Conservation (phyloP, 345 rosid genomes). For the Cardamine chenopodiifolia region DNA sequence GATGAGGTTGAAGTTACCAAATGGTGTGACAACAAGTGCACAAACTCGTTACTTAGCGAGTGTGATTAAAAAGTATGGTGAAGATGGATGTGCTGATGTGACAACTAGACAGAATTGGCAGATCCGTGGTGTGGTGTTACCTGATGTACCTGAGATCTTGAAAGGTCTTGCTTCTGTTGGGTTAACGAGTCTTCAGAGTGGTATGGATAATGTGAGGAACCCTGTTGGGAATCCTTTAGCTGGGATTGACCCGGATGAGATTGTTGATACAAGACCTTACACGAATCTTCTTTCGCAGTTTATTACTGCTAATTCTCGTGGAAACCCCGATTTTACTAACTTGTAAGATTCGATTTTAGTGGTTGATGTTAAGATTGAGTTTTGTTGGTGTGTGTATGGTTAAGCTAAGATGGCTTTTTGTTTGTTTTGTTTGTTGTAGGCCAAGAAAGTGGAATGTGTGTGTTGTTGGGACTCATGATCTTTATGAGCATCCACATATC, state of each 20-base stretch:
- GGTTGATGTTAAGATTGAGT: not conserved
- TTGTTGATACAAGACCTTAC: slow-evolving; percentile 86
- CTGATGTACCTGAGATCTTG: slow-evolving; percentile 89
- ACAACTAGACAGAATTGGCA: slow-evolving; percentile 99
- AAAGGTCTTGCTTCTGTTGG: slow-evolving; percentile 82
- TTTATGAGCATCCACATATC: slow-evolving; percentile 96
- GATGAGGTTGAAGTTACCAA: slow-evolving; percentile 96
- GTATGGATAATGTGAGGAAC: slow-evolving; percentile 97
- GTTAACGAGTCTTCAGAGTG: slow-evolving; percentile 87
- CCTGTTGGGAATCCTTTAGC: slow-evolving; percentile 96
- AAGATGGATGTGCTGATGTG: slow-evolving; percentile 94
- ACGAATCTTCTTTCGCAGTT: slow-evolving; percentile 74
- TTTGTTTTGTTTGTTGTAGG: slow-evolving; percentile 47
- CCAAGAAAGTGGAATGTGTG: slow-evolving; percentile 98
- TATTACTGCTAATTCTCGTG: slow-evolving; percentile 71
- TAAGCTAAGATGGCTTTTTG: slow-evolving; percentile 15
- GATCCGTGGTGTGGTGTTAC: slow-evolving; percentile 83
- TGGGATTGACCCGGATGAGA: slow-evolving; percentile 88
- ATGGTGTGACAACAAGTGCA: slow-evolving; percentile 89
- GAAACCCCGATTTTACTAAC: slow-evolving; percentile 74
- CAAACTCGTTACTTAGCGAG: slow-evolving; percentile 86
- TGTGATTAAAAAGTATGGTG: slow-evolving; percentile 82
- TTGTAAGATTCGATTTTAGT: slow-evolving; percentile 54
- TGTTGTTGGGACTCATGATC: slow-evolving; percentile 93
- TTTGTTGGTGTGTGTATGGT: not conserved